phyloP scores from a whole-genome alignment of 176 grass and related monocot genomes.

The Raddia guianensis region DNA sequence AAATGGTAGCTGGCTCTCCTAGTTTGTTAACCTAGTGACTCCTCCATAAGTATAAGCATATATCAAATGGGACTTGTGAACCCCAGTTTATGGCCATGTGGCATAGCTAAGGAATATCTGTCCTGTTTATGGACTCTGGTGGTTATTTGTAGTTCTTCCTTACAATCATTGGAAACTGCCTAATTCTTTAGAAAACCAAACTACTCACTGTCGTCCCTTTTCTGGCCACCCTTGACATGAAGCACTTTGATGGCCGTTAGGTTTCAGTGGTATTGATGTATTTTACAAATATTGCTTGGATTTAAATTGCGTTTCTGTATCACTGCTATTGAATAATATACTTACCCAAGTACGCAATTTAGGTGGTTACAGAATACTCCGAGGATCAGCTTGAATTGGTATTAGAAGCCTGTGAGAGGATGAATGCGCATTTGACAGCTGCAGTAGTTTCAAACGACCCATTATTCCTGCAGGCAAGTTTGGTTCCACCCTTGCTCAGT shows the following conservation, averaged over 20 bases:
- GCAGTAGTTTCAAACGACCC: slow-evolving; percentile 93
- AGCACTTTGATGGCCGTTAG: not conserved
- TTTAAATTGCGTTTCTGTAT: slow-evolving; percentile 1
- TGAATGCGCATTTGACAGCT: slow-evolving; percentile 90
- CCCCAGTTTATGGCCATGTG: not conserved
- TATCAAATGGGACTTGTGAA: not conserved
- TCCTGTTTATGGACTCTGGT: not conserved
- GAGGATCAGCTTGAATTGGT: slow-evolving; percentile 70
- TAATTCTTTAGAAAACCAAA: not conserved
- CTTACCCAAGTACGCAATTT: not conserved
- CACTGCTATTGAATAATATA: not conserved
- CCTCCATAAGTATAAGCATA: not conserved
- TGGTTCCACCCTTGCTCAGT: not conserved
- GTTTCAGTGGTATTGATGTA: not conserved
- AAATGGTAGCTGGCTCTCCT: not conserved
- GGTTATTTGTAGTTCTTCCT: not conserved
- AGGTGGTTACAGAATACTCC: slow-evolving; percentile 89
- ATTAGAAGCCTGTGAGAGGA: slow-evolving; percentile 82
- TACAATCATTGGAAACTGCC: not conserved
- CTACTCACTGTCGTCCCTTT: not conserved
- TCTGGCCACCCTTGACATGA: not conserved
- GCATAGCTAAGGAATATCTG: not conserved
- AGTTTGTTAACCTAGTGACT: slow-evolving; percentile 10
- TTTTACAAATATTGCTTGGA: not conserved
- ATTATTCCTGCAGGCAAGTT: slow-evolving; percentile 85